Conservation (phyloP, 2,329 filamentous ascomycete genomes). For the Fusarium sp. region DNA sequence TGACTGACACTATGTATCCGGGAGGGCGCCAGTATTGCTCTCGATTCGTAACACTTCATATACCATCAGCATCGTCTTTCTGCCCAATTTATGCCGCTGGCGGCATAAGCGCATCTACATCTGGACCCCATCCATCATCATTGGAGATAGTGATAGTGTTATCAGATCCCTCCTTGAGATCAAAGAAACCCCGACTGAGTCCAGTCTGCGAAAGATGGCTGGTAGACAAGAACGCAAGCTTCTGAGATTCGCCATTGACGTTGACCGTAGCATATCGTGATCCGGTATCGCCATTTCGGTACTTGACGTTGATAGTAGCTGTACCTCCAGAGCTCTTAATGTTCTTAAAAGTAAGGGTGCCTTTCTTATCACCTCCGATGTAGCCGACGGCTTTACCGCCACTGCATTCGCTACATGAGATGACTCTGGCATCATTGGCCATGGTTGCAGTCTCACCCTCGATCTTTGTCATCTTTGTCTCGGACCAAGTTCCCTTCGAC, state of each 20-base stretch:
- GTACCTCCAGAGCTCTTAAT: slow-evolving; percentile 56
- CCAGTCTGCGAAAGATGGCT: slow-evolving; percentile 50
- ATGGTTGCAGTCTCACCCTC: slow-evolving; percentile 62
- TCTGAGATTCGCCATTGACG: slow-evolving; percentile 63
- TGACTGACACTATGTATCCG: no score
- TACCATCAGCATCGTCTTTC: background rate
- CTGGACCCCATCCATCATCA: slow-evolving; percentile 51
- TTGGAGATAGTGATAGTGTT: slow-evolving; percentile 61
- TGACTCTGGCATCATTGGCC: slow-evolving; percentile 53
- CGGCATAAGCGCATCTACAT: slow-evolving; percentile 60
- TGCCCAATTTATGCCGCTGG: slow-evolving; percentile 46
- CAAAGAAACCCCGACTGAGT: slow-evolving; percentile 58
- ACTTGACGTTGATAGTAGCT: slow-evolving; percentile 64
- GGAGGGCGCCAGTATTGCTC: background rate
- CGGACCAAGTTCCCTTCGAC: slow-evolving; percentile 53
- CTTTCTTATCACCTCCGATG: slow-evolving; percentile 59
- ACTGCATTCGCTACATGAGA: slow-evolving; percentile 63
- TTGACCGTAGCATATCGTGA: slow-evolving; percentile 63
- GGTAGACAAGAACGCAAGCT: slow-evolving; percentile 64
- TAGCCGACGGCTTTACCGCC: slow-evolving; percentile 61
- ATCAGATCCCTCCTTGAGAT: slow-evolving; percentile 54
- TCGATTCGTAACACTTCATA: background rate
- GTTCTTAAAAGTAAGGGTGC: slow-evolving; percentile 57
- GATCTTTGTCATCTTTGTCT: slow-evolving; percentile 56
- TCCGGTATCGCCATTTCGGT: slow-evolving; percentile 63